A percentile compares a stretch with the other conserved stretches of the same genome.
Evolutionary conservation across 208 protist species (phyloP).

Genomic region (Crithidia bombi): DNA sequence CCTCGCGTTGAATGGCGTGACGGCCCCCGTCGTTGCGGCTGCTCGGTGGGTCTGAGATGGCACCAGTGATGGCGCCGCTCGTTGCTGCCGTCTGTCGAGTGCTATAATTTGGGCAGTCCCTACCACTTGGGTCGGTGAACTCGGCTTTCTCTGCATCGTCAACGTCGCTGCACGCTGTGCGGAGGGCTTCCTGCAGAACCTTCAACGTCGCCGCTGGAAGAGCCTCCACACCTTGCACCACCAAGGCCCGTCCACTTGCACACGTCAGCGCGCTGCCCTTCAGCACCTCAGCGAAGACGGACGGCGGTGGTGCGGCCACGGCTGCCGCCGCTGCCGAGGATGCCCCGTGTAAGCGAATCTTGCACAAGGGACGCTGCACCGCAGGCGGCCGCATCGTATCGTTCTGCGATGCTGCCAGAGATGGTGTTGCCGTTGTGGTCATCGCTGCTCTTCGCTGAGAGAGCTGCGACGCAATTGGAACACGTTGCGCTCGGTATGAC

Average conservation of each 20-base stretch:
- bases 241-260: constrained; percentile 33
- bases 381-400: constrained; percentile 9
- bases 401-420: background rate
- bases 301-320: constrained; percentile 10
- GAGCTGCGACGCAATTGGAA: background rate
- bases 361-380: background rate
- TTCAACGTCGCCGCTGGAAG: constrained; percentile 36
- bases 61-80: too few relatives aligned
- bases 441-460: background rate
- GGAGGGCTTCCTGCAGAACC: constrained; percentile 47
- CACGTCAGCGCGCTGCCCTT: constrained; percentile 41
- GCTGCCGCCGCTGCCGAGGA: background rate
- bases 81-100: too few relatives aligned
- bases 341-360: background rate
- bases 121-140: too few relatives aligned
- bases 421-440: background rate
- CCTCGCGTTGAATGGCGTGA: constrained; percentile 63
- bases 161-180: background rate
- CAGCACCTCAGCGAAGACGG: constrained; percentile 35
- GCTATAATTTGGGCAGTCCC: too few relatives aligned
- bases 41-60: too few relatives aligned
- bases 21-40: constrained; percentile 22
- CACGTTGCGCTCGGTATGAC: constrained; percentile 22
- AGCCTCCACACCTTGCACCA: constrained; percentile 42
- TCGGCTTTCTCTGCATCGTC: constrained; percentile 6